Conservation (phyloP, 345 rosid genomes). For the Citrus reticulata region DNA sequence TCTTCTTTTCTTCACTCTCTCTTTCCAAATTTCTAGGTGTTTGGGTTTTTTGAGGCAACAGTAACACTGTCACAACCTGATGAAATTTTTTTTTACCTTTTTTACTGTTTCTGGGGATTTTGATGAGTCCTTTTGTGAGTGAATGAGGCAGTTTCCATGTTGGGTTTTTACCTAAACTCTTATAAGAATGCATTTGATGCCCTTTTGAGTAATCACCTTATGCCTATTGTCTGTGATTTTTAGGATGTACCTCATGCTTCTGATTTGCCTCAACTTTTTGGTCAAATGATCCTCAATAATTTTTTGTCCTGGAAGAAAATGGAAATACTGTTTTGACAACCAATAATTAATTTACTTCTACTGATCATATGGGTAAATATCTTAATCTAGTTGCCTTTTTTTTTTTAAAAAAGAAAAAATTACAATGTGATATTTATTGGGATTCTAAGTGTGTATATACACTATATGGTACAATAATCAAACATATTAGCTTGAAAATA, state of each 20-base stretch:
- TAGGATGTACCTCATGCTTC: not conserved
- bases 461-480: too few relatives aligned
- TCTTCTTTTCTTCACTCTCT: too few relatives aligned
- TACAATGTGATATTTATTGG: too few relatives aligned
- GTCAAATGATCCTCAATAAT: not conserved
- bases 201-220: not conserved
- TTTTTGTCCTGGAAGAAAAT: not conserved
- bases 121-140: not conserved
- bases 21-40: not conserved
- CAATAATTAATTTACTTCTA: not conserved
- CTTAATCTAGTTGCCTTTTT: not conserved
- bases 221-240: conserved; percentile 5
- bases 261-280: not conserved
- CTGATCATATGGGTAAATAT: not conserved
- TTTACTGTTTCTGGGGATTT: not conserved
- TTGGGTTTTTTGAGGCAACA: not conserved
- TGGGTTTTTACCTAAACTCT: not conserved
- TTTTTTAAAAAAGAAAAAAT: too few relatives aligned
- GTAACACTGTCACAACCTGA: not conserved
- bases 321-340: not conserved
- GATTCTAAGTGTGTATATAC: too few relatives aligned
- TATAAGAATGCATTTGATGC: not conserved
- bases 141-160: not conserved
- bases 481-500: too few relatives aligned
- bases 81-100: too few relatives aligned